phyloP scores from a whole-genome alignment of 192 early-diverging fungal species.

The Backusella liffmaniae region DNA sequence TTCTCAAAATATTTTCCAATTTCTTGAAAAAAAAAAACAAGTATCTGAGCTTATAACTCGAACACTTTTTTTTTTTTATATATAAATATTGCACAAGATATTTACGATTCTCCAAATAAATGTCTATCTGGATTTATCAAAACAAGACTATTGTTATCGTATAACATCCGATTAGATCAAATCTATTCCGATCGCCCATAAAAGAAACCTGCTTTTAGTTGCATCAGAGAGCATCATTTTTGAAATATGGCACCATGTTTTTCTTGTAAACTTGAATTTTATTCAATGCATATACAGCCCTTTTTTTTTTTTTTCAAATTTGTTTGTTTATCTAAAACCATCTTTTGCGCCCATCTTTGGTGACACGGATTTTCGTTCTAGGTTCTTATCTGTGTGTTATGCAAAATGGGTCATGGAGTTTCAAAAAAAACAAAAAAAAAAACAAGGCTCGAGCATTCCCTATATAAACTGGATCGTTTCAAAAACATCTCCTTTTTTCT shows the following conservation, averaged over 20 bases:
- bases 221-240: neutral
- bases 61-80: too few relatives aligned
- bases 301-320: neutral
- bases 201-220: neutral
- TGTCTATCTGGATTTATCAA: neutral
- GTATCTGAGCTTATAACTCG: too few relatives aligned
- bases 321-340: neutral
- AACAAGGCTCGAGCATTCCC: neutral
- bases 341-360: neutral
- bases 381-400: neutral
- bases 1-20: too few relatives aligned
- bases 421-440: neutral
- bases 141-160: neutral
- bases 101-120: neutral
- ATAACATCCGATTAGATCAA: neutral
- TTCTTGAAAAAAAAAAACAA: too few relatives aligned
- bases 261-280: neutral
- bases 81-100: neutral
- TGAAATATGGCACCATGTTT: neutral
- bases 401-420: neutral
- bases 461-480: neutral
- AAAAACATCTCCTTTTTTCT: neutral
- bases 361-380: neutral
- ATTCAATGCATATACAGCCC: too few relatives aligned
- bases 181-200: neutral